Percentiles rank a stretch among this genome's conserved stretches.
Evolutionary conservation across 257 asterid genomes (phyloP).

Genomic region (Solanum ossicruentum): DNA sequence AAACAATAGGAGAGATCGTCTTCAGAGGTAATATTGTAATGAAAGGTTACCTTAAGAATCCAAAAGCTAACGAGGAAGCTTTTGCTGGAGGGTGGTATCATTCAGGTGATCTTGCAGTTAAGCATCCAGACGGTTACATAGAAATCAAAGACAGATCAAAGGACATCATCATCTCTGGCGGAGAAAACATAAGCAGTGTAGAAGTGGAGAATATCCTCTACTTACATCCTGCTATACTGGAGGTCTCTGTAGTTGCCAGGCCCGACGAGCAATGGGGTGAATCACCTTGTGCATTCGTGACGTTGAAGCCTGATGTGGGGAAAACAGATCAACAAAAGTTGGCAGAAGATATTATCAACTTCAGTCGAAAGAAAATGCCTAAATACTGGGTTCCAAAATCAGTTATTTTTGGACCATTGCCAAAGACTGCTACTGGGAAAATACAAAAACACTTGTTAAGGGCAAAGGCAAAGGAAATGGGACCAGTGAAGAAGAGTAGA

Average conservation of each 20-base stretch:
- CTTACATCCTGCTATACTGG: conserved; percentile 62
- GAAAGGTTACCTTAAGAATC: conserved; percentile 91
- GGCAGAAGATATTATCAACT: conserved; percentile 68
- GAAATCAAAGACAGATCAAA: conserved; percentile 83
- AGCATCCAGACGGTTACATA: conserved; percentile 71
- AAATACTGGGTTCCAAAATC: conserved; percentile 87
- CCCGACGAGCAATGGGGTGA: conserved; percentile 93
- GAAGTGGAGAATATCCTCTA: conserved; percentile 83
- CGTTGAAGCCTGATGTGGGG: conserved; percentile 34
- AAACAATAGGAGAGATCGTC: conserved; percentile 76
- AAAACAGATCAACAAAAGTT: conserved; percentile 19
- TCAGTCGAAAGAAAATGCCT: conserved; percentile 69
- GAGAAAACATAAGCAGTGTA: conserved; percentile 89
- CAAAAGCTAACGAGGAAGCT: conserved; percentile 65
- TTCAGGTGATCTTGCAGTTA: conserved; percentile 91
- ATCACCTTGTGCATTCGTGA: conserved; percentile 88
- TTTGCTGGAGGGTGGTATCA: conserved; percentile 82
- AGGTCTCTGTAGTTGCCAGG: conserved; percentile 83
- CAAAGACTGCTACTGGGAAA: conserved; percentile 94
- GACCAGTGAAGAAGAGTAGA: conserved; percentile 66
- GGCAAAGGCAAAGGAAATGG: conserved; percentile 84
- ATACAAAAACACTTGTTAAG: conserved; percentile 86
- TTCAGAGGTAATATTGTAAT: conserved; percentile 77
- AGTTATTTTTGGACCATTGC: conserved; percentile 74
- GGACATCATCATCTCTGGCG: conserved; percentile 90